phyloP scores from a whole-genome alignment of 768 basidiomycete species.

The Podaxis mareebaensis region DNA sequence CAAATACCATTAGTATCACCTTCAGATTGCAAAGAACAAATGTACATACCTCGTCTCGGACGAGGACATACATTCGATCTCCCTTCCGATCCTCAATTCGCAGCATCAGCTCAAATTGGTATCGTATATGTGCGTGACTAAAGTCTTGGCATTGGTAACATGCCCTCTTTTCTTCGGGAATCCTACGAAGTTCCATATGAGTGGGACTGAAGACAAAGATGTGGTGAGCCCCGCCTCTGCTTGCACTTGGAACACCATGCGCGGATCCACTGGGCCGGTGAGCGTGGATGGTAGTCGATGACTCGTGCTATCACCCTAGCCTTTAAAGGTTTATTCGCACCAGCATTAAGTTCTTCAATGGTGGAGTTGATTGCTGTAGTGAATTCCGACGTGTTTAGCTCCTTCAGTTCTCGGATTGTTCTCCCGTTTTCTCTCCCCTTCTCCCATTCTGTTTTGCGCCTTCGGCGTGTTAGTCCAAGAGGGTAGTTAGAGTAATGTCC shows the following conservation, averaged over 20 bases:
- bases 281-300: conserved; percentile 56
- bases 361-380: conserved; percentile 11
- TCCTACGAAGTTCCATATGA: conserved; percentile 31
- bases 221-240: conserved; percentile 38
- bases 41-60: conserved; percentile 44
- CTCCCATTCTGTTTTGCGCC: conserved; percentile 6
- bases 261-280: conserved; percentile 46
- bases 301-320: conserved; percentile 50
- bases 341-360: conserved; percentile 38
- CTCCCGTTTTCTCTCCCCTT: background rate
- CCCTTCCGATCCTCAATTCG: conserved; percentile 52
- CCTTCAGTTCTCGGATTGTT: background rate
- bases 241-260: conserved; percentile 55
- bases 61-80: conserved; percentile 41
- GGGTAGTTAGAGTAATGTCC: background rate
- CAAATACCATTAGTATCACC: conserved; percentile 2
- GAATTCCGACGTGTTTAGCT: background rate
- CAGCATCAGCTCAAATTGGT: conserved; percentile 50
- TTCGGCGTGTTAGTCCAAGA: background rate
- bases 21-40: background rate
- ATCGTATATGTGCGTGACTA: conserved; percentile 48
- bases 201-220: background rate
- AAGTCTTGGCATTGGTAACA: conserved; percentile 58
- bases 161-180: conserved; percentile 39
- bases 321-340: conserved; percentile 32